These are phyloP conservation scores for Crotalaria pallida DNA, from an alignment of 306 rosid genomes.

Conservation along the genomic window DNA sequence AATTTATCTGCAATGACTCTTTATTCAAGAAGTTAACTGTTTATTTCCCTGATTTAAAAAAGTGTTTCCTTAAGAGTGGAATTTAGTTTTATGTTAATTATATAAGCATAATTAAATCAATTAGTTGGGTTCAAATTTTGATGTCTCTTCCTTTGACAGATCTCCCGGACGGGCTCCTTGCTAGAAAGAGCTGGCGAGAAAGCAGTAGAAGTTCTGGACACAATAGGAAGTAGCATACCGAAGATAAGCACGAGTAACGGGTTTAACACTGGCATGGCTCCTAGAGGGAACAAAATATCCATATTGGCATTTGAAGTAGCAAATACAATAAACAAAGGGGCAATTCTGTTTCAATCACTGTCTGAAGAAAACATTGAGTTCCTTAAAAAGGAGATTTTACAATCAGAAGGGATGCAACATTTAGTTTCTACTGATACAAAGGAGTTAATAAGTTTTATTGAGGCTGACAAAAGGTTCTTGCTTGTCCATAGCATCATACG, in stretches of 20 bases:
- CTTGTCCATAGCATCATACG: slow-evolving; percentile 16
- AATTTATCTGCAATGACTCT: not conserved
- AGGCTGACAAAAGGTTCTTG: slow-evolving; percentile 76
- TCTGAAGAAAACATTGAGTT: slow-evolving; percentile 69
- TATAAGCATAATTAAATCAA: not conserved
- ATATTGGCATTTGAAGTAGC: slow-evolving; percentile 97
- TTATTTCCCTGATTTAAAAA: not conserved
- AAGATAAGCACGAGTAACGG: slow-evolving; percentile 42
- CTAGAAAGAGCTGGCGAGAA: slow-evolving; percentile 62
- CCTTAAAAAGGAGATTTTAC: slow-evolving; percentile 53
- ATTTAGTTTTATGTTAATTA: not conserved
- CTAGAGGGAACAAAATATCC: slow-evolving; percentile 51
- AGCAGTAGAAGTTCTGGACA: slow-evolving; percentile 69
- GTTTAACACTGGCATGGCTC: slow-evolving; percentile 37
- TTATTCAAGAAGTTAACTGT: not conserved
- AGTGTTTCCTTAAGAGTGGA: not conserved
- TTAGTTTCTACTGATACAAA: slow-evolving; percentile 66
- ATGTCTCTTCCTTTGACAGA: slow-evolving; percentile 26
- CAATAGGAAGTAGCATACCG: slow-evolving; percentile 65
- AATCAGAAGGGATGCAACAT: slow-evolving; percentile 59
- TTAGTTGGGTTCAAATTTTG: not conserved
- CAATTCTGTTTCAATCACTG: slow-evolving; percentile 58
- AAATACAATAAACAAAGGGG: slow-evolving; percentile 72
- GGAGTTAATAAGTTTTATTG: slow-evolving; percentile 58
- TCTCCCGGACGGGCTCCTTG: slow-evolving; percentile 37